A percentile compares a stretch with the other conserved stretches of the same genome.
Evolutionary conservation across 2,329 filamentous ascomycete genomes (phyloP).

Genomic region (Neofusicoccum sp.): DNA sequence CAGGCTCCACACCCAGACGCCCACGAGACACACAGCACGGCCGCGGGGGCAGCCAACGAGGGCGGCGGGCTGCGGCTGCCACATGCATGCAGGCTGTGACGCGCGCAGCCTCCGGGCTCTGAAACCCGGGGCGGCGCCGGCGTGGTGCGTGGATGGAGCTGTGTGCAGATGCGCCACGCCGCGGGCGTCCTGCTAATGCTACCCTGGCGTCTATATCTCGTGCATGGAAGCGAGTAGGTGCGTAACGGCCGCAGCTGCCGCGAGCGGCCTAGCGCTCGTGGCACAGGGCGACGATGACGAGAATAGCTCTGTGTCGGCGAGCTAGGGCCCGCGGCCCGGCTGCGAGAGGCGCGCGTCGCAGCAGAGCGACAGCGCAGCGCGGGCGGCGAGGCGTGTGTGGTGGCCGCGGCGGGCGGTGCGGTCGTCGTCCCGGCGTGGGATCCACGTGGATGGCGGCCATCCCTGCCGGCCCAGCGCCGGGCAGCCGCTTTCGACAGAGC

Average conservation of each 20-base stretch:
- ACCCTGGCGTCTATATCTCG: conserved; percentile 4
- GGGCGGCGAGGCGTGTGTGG: no score
- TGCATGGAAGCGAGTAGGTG: conserved; percentile 7
- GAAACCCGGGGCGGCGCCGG: not conserved
- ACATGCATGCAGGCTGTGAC: no score
- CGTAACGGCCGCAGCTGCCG: conserved; percentile 12
- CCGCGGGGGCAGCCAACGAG: not conserved
- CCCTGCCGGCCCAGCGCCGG: not conserved
- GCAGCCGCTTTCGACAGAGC: not conserved
- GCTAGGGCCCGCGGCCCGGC: conserved; percentile 1
- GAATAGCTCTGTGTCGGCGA: not conserved
- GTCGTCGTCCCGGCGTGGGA: not conserved
- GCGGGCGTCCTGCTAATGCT: not conserved
- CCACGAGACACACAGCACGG: not conserved
- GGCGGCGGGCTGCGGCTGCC: no score
- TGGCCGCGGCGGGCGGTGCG: no score
- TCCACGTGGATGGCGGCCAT: not conserved
- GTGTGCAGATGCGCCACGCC: not conserved
- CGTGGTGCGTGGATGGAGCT: not conserved
- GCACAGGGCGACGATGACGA: not conserved
- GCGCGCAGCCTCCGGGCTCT: not conserved
- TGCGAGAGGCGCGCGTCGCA: not conserved
- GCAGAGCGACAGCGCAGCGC: not conserved
- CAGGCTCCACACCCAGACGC: not conserved
- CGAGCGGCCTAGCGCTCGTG: not conserved